Base-by-base conservation (phyloP, 139 green algal species). In the Edaphochlamys debaryana region DNA sequence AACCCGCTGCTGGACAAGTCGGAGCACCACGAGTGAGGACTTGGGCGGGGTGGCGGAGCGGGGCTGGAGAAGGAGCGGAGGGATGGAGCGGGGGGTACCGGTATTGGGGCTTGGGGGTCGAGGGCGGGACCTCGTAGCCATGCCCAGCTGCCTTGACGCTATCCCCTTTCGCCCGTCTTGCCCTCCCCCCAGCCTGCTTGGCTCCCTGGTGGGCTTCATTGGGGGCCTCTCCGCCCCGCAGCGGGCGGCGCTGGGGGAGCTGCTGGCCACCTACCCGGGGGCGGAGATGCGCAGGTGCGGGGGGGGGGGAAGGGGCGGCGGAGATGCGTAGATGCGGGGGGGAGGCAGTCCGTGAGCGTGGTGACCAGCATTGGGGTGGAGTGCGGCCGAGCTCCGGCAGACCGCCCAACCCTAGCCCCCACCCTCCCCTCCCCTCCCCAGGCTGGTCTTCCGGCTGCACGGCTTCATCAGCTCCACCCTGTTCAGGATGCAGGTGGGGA, bases 401-500 rank as follows among this genome's bases (percentile, higher is more conserved):
- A n/a, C n/a, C n/a, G n/a, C n/a, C n/a, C n/a, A n/a, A n/a, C n/a
- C n/a, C n/a, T n/a, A n/a, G n/a, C n/a, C n/a, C n/a, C n/a, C n/a
- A n/a, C n/a, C n/a, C n/a, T n/a, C n/a, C n/a, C n/a, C n/a, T n/a
- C n/a, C n/a, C n/a, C n/a, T n/a, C 2, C 56, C 23, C 66, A 84
- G 83, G 75, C 68, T 88, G 67, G 58, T 88, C 36, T 77, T 68
- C 7, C 32, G 87, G 27, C 67, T 93, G 56, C 92, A 95, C 83
- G 85, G 93, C 69, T 95, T 90, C 87, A 92, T 95, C 84, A 93
- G 89, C 23, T 50, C 94, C 54, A 91, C 86, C 6, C 82, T 95
- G 13, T 95, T 94, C 80, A 74, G 75, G 4, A 81, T 81, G 75
- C 75, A 81, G 75, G 75, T 72, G 42, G n/a, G n/a, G n/a, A n/a